Base-by-base conservation (phyloP, 176 grass and related monocot genomes). In the Bonia amplexicaulis region DNA sequence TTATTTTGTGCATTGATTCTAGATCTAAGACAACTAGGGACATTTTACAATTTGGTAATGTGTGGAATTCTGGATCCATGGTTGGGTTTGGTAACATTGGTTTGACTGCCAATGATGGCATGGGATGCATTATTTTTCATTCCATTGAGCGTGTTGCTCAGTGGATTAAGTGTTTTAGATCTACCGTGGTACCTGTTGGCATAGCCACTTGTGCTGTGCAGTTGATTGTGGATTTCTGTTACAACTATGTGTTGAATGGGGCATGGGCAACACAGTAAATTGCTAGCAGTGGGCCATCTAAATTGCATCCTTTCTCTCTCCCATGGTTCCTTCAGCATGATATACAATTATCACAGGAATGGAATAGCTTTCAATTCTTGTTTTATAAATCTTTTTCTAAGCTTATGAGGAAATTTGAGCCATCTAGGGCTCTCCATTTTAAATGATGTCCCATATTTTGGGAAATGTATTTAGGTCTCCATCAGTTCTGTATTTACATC, bases 1-100 rank as follows among this genome's bases (percentile, higher is more conserved):
- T 90, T 88, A 41, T 87, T 87, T 91, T 64, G 51, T 74, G 76
- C 78, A 84, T 55, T 63, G 69, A 52, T 74, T 87, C 51, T 80
- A 69, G 89, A 91, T 84, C 76, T 91, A 67, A 87, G 35, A 42
- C 41, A 71, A 52, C 61, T 64, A 71, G 71, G 45, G 44, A 16
- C 69, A 75, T 61, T 45, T 85, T 78, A 70, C 15, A 79, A 80
- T 69, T 86, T 45, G 25, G 54, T 80, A 67, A 69, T 67, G 52
- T 76, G 61, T 79, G 75, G 75, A 87, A 71, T 73, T 70, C 42
- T 74, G 75, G 69, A 84, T 83, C 86, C 47, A 65, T 69, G 51
- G 60, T 75, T 62, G 33, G 40, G 49, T 76, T 63, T 78, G 29
- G 74, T 83, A 79, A 76, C 13, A 23, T 74, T 80, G 53, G 69